Percentiles rank a stretch among this genome's conserved stretches.
These are phyloP conservation scores for Phytophthora ramorum DNA, from an alignment of 352 stramenopile species.

Conservation along the genomic window DNA sequence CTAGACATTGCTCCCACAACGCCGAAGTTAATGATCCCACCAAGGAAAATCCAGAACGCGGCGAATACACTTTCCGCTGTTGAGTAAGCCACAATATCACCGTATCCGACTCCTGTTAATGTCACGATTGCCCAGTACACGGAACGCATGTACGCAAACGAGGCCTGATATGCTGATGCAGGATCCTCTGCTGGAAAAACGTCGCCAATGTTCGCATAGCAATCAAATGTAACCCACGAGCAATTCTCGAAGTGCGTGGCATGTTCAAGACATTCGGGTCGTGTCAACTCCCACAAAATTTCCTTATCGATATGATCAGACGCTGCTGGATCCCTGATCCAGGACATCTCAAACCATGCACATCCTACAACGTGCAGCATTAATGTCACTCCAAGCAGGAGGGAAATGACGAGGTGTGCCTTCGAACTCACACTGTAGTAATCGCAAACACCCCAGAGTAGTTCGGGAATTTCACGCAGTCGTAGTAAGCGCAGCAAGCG, in stretches of 20 bases:
- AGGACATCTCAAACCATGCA: slow-evolving; percentile 75
- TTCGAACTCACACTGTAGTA: slow-evolving; percentile 75
- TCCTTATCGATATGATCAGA: neutral
- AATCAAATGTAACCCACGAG: slow-evolving; percentile 77
- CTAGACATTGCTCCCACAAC: slow-evolving; percentile 85
- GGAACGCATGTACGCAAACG: slow-evolving; percentile 75
- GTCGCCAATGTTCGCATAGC: slow-evolving; percentile 64
- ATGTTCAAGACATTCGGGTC: slow-evolving; percentile 53
- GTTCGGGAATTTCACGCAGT: slow-evolving; percentile 46
- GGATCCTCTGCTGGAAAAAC: slow-evolving; percentile 54
- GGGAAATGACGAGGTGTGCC: slow-evolving; percentile 49
- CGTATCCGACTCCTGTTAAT: slow-evolving; percentile 75
- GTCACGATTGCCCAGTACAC: slow-evolving; percentile 83
- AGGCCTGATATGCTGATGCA: slow-evolving; percentile 48
- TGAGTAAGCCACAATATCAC: slow-evolving; percentile 78
- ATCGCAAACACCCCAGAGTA: slow-evolving; percentile 65
- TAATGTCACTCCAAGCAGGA: slow-evolving; percentile 61
- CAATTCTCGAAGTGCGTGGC: slow-evolving; percentile 67
- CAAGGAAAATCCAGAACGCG: slow-evolving; percentile 77
- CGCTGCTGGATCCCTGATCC: slow-evolving; percentile 15
- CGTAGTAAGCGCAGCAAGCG: slow-evolving; percentile 61
- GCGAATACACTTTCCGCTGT: slow-evolving; percentile 77
- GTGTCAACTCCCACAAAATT: slow-evolving; percentile 8
- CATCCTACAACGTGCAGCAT: slow-evolving; percentile 70
- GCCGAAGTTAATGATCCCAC: slow-evolving; percentile 81